phyloP scores from a whole-genome alignment of 257 asterid genomes.

The Cinchona pubescens region DNA sequence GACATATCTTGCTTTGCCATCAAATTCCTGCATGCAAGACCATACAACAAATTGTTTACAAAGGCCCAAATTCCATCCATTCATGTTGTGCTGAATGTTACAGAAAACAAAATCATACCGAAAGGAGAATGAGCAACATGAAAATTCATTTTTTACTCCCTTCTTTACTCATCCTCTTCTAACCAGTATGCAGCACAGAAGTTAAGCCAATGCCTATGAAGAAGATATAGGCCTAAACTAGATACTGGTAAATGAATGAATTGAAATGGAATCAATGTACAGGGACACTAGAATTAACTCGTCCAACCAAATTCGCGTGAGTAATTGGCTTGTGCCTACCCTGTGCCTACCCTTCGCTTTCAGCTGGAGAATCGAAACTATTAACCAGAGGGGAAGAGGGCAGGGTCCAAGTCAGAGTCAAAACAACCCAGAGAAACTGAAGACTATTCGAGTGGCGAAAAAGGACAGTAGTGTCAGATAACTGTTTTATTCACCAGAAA shows the following conservation, averaged over 20 bases:
- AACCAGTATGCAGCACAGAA: background rate
- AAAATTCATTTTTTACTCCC: background rate
- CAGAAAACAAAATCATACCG: background rate
- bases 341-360: background rate
- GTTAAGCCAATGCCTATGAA: background rate
- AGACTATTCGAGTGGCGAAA: background rate
- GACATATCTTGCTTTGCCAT: slow-evolving; percentile 97
- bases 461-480: background rate
- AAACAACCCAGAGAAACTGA: background rate
- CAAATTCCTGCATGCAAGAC: slow-evolving; percentile 75
- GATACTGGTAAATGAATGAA: no score
- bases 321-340: background rate
- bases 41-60: background rate
- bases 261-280: background rate
- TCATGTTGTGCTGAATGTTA: background rate
- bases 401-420: background rate
- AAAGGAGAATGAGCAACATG: background rate
- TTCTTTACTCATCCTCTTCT: background rate
- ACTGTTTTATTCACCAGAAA: no score
- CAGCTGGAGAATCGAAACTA: background rate
- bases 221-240: no score
- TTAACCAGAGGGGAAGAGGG: background rate
- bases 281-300: background rate
- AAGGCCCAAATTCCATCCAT: background rate
- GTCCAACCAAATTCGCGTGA: background rate